Evolutionary conservation across 805 yeast species (phyloP).

Genomic region (Yarrowia deformans): DNA sequence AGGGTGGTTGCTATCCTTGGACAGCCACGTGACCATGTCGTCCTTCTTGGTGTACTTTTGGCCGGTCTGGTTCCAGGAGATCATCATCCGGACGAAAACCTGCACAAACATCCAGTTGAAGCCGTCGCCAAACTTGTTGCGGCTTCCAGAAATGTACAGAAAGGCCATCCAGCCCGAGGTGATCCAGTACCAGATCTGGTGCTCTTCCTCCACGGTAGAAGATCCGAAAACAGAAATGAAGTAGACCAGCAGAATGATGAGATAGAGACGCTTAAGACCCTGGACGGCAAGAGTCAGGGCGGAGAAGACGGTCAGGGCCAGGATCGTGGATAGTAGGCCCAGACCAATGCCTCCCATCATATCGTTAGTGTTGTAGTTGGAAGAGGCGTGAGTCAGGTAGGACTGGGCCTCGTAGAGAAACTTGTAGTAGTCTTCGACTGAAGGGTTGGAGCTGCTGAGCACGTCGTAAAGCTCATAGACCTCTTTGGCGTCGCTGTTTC

Average conservation of each 20-base stretch:
- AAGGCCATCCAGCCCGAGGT: slow-evolving; percentile 52
- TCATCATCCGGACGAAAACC: slow-evolving; percentile 61
- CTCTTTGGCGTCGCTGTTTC: slow-evolving; percentile 36
- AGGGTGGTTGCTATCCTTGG: slow-evolving; percentile 40
- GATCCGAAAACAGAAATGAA: slow-evolving; percentile 77
- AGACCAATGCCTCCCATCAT: slow-evolving; percentile 56
- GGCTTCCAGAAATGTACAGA: slow-evolving; percentile 42
- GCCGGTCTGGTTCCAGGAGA: slow-evolving; percentile 91
- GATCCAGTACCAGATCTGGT: slow-evolving; percentile 94
- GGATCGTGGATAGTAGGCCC: slow-evolving; percentile 49
- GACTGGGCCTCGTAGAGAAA: slow-evolving; percentile 55
- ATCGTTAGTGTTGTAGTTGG: slow-evolving; percentile 69
- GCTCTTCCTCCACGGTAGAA: slow-evolving; percentile 93
- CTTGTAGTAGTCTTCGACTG: slow-evolving; percentile 45
- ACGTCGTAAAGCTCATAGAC: slow-evolving; percentile 31
- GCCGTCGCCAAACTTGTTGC: slow-evolving; percentile 43
- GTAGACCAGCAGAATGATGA: slow-evolving; percentile 51
- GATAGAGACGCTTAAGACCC: slow-evolving; percentile 43
- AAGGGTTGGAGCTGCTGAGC: neutral
- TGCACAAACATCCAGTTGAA: slow-evolving; percentile 44
- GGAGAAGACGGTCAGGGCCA: slow-evolving; percentile 47
- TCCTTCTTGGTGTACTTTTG: slow-evolving; percentile 71
- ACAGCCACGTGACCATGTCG: slow-evolving; percentile 58
- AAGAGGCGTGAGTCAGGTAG: slow-evolving; percentile 55
- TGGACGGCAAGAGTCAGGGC: slow-evolving; percentile 29